Evolutionary conservation across 2,329 filamentous ascomycete species (phyloP).

Genomic region (Verticillium nubilum): DNA sequence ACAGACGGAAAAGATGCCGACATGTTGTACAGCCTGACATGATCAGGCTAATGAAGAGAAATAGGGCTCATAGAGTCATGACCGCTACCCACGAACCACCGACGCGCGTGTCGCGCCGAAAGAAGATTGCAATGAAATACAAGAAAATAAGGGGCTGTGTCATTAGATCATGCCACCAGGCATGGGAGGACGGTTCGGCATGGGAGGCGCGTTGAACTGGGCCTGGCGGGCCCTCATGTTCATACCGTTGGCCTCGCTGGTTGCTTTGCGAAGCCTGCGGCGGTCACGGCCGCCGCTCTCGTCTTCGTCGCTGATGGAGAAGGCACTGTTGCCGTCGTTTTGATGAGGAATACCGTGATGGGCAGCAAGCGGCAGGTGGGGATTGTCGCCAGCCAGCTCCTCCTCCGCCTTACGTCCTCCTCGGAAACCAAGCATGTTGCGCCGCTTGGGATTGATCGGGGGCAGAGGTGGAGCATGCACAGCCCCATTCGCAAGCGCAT

Average conservation of each 20-base stretch:
- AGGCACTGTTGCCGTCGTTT: conserved; percentile 18
- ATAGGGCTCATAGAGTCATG: conserved; percentile 10
- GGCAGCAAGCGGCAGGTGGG: conserved; percentile 22
- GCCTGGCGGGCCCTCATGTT: conserved; percentile 19
- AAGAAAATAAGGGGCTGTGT: background rate
- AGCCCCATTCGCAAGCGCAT: conserved; percentile 15
- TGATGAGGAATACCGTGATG: background rate
- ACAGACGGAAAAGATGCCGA: background rate
- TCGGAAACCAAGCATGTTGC: conserved; percentile 33
- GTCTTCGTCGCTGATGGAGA: conserved; percentile 30
- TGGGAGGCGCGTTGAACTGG: conserved; percentile 19
- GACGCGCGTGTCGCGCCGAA: conserved; percentile 1
- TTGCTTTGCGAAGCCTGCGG: conserved; percentile 36
- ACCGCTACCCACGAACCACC: conserved; percentile 5
- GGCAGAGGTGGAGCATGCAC: conserved; percentile 43
- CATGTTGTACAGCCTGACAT: background rate
- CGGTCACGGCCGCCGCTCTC: conserved; percentile 23
- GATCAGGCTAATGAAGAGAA: background rate
- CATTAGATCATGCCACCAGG: conserved; percentile 42
- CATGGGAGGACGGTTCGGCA: conserved; percentile 18
- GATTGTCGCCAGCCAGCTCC: conserved; percentile 21
- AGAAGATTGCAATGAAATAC: background rate
- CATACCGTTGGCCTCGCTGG: conserved; percentile 32
- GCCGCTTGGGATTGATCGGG: conserved; percentile 53
- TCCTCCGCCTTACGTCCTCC: conserved; percentile 29